Conservation (phyloP, 371 early-diverging fungal species). For the Mucor sp. region DNA sequence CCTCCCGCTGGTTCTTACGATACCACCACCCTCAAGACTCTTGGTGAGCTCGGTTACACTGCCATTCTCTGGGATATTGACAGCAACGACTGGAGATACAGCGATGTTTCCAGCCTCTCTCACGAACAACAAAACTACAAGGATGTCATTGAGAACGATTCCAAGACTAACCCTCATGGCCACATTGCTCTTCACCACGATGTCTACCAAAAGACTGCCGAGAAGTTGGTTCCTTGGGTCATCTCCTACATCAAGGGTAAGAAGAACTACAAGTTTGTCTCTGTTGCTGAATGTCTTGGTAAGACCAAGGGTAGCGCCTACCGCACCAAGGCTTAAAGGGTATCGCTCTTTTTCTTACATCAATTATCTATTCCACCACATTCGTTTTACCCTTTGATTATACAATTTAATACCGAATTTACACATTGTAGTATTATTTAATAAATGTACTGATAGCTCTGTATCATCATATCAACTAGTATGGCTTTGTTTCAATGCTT, state of each 20-base stretch:
- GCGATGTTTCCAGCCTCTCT: slow-evolving; percentile 2
- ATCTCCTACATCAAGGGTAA: slow-evolving; percentile 43
- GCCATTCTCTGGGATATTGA: slow-evolving; percentile 34
- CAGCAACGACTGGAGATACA: slow-evolving; percentile 33
- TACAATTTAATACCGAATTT: neutral
- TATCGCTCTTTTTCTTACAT: neutral
- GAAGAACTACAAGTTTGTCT: slow-evolving; percentile 44
- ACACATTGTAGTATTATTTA: neutral
- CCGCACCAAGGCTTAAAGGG: slow-evolving; percentile 12
- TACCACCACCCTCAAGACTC: slow-evolving; percentile 16
- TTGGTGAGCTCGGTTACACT: slow-evolving; percentile 26
- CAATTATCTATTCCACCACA: neutral
- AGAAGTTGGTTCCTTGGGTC: slow-evolving; percentile 39
- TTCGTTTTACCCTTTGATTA: neutral
- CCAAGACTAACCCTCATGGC: slow-evolving; percentile 23
- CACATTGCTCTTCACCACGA: slow-evolving; percentile 39
- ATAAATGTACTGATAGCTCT: neutral
- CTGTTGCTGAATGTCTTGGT: slow-evolving; percentile 49
- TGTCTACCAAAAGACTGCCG: slow-evolving; percentile 51
- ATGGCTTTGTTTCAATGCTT: too few relatives aligned
- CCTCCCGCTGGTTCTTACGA: slow-evolving; percentile 29
- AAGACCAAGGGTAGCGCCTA: slow-evolving; percentile 28
- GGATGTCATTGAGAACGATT: slow-evolving; percentile 25
- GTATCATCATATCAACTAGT: neutral
- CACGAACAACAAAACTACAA: slow-evolving; percentile 20